Percentiles rank a stretch among this genome's conserved stretches.
Evolutionary conservation across 257 asterid genomes (phyloP).

Genomic region (Verbascum thapsus): DNA sequence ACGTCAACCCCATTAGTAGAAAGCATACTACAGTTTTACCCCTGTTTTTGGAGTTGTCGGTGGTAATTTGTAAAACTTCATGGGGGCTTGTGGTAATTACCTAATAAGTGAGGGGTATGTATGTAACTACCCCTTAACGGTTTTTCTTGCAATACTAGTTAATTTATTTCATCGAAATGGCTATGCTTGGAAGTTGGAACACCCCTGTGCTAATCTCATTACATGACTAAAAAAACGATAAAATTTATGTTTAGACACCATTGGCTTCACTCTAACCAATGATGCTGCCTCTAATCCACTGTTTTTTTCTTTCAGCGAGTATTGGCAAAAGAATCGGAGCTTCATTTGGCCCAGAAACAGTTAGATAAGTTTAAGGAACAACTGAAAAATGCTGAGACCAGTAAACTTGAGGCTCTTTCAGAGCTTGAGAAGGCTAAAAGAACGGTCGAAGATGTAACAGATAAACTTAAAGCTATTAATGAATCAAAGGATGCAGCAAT

Average conservation of each 20-base stretch:
- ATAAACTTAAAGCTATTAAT: conserved; percentile 50
- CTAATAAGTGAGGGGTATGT: too few species aligned
- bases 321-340: conserved; percentile 78
- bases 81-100: too few species aligned
- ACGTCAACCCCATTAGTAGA: too few species aligned
- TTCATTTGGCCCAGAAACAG: conserved; percentile 74
- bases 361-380: conserved; percentile 75
- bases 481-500: conserved; percentile 64
- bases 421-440: conserved; percentile 81
- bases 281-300: background rate
- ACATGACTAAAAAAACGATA: background rate
- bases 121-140: too few species aligned
- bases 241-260: background rate
- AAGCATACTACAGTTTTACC: too few species aligned
- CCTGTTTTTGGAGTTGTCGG: too few species aligned
- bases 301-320: conserved; percentile 54
- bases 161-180: too few species aligned
- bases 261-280: background rate
- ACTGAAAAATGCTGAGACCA: conserved; percentile 69
- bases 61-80: too few species aligned
- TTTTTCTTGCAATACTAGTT: too few species aligned
- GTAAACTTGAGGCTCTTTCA: conserved; percentile 66
- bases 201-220: too few species aligned
- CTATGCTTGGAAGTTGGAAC: too few species aligned
- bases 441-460: conserved; percentile 59